Percentiles rank a stretch among this genome's conserved stretches.
phyloP scores from a whole-genome alignment of 2,329 filamentous ascomycete species.

The Botrytis pseudocinerea region DNA sequence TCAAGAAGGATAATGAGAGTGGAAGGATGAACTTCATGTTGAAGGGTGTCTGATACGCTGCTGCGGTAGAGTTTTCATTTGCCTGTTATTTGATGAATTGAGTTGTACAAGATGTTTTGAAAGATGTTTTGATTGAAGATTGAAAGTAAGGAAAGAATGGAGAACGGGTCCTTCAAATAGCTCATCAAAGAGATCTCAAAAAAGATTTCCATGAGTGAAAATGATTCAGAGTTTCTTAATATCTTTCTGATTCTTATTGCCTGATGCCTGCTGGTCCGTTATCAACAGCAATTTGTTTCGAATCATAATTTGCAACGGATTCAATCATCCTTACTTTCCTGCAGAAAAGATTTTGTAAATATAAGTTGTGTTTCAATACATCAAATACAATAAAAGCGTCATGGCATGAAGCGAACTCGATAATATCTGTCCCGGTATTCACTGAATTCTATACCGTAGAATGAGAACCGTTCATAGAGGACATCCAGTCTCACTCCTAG shows the following conservation, averaged over 20 bases:
- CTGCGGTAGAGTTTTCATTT: not conserved
- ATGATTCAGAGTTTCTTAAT: not conserved
- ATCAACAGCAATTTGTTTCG: not conserved
- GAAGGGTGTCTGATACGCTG: not conserved
- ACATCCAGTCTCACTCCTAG: not conserved
- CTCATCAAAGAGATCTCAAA: not conserved
- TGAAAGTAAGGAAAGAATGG: not conserved
- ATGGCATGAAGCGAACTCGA: not conserved
- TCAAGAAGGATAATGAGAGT: not conserved
- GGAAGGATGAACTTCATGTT: constrained; percentile 2
- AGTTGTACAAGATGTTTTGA: not conserved
- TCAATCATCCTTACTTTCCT: not conserved
- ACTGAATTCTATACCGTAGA: not conserved
- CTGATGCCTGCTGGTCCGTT: not conserved
- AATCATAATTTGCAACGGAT: not conserved
- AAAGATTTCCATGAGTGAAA: not conserved
- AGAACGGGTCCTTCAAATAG: not conserved
- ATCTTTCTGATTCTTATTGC: not conserved
- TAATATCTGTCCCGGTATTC: not conserved
- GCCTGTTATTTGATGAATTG: not conserved
- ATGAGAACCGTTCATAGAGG: not conserved
- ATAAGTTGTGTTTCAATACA: not conserved
- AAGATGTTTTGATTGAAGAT: not conserved
- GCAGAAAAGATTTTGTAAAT: not conserved
- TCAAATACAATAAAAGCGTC: not conserved